Conservation (phyloP, 2,329 filamentous ascomycete species). For the Waltergamsia citrina region DNA sequence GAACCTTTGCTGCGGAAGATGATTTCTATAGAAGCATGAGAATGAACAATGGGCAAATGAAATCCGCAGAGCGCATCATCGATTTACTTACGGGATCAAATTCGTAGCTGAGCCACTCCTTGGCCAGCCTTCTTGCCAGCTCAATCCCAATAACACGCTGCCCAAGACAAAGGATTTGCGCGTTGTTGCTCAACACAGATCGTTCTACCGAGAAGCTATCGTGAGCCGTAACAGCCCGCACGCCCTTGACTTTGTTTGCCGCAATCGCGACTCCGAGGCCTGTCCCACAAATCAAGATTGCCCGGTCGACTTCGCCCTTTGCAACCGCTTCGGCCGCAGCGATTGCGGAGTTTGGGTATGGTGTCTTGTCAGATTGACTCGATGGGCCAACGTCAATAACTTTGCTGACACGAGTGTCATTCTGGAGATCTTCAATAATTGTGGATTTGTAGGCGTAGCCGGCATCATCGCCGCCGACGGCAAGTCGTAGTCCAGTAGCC, state of each 20-base stretch:
- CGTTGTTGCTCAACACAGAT: conserved; percentile 73
- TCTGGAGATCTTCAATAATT: conserved; percentile 63
- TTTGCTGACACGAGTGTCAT: conserved; percentile 54
- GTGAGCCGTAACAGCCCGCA: conserved; percentile 82
- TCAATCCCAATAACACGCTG: conserved; percentile 77
- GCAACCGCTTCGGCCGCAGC: conserved; percentile 57
- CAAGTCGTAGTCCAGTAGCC: no score
- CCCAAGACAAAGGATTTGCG: conserved; percentile 79
- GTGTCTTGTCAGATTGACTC: conserved; percentile 59
- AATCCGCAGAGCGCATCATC: no score
- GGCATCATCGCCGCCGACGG: no score
- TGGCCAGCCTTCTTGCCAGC: conserved; percentile 65
- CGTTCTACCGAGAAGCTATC: conserved; percentile 79
- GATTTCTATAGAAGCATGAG: no score
- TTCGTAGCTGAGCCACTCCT: conserved; percentile 76
- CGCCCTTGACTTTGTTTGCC: conserved; percentile 81
- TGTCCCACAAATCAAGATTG: conserved; percentile 76
- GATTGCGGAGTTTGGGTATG: conserved; percentile 73
- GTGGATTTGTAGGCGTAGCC: conserved; percentile 71
- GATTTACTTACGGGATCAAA: no score
- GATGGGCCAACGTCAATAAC: conserved; percentile 69
- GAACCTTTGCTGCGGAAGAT: no score
- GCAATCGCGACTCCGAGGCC: conserved; percentile 79
- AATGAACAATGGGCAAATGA: no score
- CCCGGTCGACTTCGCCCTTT: conserved; percentile 61